These are phyloP conservation scores for Monilinia polystroma DNA, from an alignment of 2,329 filamentous ascomycete genomes.

Conservation along the genomic window DNA sequence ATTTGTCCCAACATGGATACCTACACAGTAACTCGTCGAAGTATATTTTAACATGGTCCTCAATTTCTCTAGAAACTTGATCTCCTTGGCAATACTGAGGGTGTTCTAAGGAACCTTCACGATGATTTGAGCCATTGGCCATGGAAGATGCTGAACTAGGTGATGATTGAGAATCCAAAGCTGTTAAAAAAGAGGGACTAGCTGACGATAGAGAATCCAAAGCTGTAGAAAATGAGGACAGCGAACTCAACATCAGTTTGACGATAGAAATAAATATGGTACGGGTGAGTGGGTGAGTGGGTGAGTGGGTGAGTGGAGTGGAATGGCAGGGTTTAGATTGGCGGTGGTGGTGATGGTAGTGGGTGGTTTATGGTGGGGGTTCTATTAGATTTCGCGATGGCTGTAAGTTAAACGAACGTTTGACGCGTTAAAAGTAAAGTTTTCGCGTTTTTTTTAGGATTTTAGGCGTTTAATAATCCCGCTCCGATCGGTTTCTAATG, in stretches of 20 bases:
- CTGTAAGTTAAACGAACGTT: not conserved
- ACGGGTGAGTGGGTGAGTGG: not conserved
- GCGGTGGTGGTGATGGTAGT: not conserved
- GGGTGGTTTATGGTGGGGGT: not conserved
- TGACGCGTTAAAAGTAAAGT: not conserved
- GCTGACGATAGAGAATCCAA: not conserved
- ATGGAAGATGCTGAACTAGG: not conserved
- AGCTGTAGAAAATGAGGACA: conserved; percentile 15
- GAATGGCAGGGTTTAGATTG: not conserved
- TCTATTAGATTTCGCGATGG: not conserved
- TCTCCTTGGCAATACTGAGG: conserved; percentile 12
- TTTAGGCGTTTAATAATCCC: not conserved
- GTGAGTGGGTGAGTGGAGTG: not conserved
- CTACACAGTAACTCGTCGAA: conserved; percentile 23
- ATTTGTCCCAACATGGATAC: not conserved
- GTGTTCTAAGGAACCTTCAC: not conserved
- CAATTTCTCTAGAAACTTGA: conserved; percentile 18
- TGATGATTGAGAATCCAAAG: conserved; percentile 2
- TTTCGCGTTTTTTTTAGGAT: not conserved
- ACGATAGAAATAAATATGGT: not conserved
- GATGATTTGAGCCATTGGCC: conserved; percentile 4
- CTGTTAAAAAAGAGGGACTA: conserved; percentile 4
- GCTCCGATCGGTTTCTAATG: too few species aligned
- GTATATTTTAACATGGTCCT: conserved; percentile 17
- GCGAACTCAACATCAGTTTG: conserved; percentile 15